phyloP scores from a whole-genome alignment of 2,329 filamentous ascomycete species.

The Arachnopeziza araneosa region DNA sequence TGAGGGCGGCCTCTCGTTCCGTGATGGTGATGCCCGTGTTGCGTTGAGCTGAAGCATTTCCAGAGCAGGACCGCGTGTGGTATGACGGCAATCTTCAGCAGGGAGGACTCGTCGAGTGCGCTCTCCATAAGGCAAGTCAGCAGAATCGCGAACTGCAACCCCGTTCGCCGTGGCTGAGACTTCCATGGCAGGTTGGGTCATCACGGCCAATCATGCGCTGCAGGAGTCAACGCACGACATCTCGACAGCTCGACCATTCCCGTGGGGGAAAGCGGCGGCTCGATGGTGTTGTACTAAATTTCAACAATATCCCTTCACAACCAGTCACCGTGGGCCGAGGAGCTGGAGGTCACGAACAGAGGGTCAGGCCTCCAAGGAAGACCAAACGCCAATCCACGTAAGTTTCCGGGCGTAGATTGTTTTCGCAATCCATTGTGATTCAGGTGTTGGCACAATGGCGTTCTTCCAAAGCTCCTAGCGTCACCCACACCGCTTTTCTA shows the following conservation, averaged over 20 bases:
- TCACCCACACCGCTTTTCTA: slow-evolving; percentile 23
- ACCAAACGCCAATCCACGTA: background rate
- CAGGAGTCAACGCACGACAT: slow-evolving; percentile 22
- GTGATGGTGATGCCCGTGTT: slow-evolving; percentile 5
- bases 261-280: slow-evolving; percentile 4
- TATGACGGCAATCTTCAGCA: background rate
- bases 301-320: background rate
- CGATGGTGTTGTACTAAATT: background rate
- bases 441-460: slow-evolving; percentile 4
- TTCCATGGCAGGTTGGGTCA: slow-evolving; percentile 12
- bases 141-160: slow-evolving; percentile 10
- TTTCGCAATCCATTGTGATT: slow-evolving; percentile 1
- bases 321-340: background rate
- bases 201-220: slow-evolving; percentile 13
- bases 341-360: background rate
- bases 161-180: slow-evolving; percentile 16
- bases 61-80: background rate
- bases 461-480: slow-evolving; percentile 14
- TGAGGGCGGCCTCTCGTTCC: background rate
- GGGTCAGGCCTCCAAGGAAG: background rate
- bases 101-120: slow-evolving; percentile 5
- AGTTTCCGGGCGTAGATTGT: slow-evolving; percentile 3
- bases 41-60: background rate
- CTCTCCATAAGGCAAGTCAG: slow-evolving; percentile 18
- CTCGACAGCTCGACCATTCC: slow-evolving; percentile 5